Evolutionary conservation across 192 early-diverging fungal species (phyloP), one percentile per base, ranked within the genome.

Genomic region (Gonapodya sp.): DNA sequence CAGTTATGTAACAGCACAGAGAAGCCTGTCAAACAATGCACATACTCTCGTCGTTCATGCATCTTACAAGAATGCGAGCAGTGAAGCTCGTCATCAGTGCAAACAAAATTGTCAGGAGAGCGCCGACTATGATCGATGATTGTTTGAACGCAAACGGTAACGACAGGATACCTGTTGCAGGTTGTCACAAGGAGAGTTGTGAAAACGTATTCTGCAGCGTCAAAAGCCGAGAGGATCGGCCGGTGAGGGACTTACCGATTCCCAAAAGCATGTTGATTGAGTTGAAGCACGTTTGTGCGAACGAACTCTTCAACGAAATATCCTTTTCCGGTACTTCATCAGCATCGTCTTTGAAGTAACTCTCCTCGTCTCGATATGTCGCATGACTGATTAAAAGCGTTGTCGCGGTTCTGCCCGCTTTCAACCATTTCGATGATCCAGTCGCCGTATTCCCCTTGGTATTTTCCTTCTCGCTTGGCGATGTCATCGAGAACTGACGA

Each of bases 201-300:
- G 46, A 24, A 24, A 64, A 24, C 24, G 8, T 16, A 64, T 8
- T 64, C 46, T 16, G 24, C 8, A 64, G 46, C 24, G 46, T 8
- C 46, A 64, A 64, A 24, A 24, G 24, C 46, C 8, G 46, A 64
- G 46, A 64, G 46, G 46, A 8, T 16, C 46, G 24, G 24, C 8
- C 46, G 46, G 24, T 64, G 46, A 64, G 46, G 46, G 24, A 64
- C 46, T 64, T 24, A 64, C 75, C 75, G 75, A 77, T 77, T 33
- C 75, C 75, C 30, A 77, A 18, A 2, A 77, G 31, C 18, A 77
- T 77, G 31, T 77, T 77, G 31, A 34, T 34, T 2, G 75, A 2
- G 34, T 77, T 77, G 75, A 31, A 2, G 8, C 18, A 34, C 75
- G 75, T 32, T 33, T 77, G 75, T 2, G 34, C 34, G 75, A 77